These are phyloP conservation scores for Fistulinella prunicolor DNA, from an alignment of 768 basidiomycete genomes.

Conservation along the genomic window DNA sequence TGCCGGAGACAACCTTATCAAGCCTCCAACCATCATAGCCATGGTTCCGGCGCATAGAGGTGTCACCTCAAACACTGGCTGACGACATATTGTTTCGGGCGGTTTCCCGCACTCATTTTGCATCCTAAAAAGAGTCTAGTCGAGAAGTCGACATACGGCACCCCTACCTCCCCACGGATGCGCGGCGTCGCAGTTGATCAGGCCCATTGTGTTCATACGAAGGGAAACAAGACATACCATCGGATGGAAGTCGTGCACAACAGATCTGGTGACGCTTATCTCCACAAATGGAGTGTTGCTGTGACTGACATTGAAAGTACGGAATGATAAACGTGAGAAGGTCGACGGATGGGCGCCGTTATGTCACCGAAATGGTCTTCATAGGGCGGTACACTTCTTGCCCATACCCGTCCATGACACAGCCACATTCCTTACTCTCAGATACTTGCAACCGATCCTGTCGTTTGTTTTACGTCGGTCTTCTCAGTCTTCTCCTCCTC, in stretches of 20 bases:
- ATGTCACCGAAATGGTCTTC: neutral
- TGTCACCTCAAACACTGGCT: neutral
- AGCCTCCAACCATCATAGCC: too few species aligned
- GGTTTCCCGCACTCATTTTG: neutral
- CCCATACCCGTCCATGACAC: constrained; percentile 6
- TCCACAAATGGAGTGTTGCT: too few species aligned
- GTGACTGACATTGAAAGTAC: too few species aligned
- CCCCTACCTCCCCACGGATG: neutral
- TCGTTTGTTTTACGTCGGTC: constrained; percentile 20
- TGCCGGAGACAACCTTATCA: too few species aligned
- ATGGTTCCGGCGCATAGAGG: neutral
- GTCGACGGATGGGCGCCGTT: neutral
- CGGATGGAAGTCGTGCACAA: too few species aligned
- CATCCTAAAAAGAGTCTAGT: neutral
- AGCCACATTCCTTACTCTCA: constrained; percentile 7
- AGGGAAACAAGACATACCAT: too few species aligned
- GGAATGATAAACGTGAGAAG: too few species aligned
- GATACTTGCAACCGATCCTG: constrained; percentile 22
- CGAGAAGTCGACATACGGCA: neutral
- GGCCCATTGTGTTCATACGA: too few species aligned
- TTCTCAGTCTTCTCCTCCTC: neutral
- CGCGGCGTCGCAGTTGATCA: too few species aligned
- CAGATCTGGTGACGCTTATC: too few species aligned
- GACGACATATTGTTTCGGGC: neutral
- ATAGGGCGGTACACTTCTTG: neutral